Evolutionary conservation across 108 stramenopile genomes (phyloP), one percentile per base, ranked within the genome.

Genomic region (Nitzschia inconspicua): DNA sequence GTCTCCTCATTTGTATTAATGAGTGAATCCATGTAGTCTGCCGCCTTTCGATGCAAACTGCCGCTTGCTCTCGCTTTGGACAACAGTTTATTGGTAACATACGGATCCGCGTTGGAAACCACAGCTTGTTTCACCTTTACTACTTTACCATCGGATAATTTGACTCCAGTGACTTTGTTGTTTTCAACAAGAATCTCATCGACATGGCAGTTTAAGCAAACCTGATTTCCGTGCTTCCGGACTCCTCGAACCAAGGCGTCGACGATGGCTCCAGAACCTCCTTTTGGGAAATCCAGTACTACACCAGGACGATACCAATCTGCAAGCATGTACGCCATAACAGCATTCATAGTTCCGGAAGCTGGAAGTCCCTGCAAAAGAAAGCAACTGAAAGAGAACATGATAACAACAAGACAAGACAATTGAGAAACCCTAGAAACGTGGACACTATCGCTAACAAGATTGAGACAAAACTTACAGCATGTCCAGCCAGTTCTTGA

Each of bases 261-360:
- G 0, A 91, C 90, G 62, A 97, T 76, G 35, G 73, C 85, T 26
- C 85, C 89, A 46, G 73, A 76, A 16, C 95, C 95, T 44, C 95
- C 95, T 63, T 69, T 80, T 13, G 95, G 95, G 67, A 93, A 96
- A 62, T 96, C 95, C 65, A 96, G 64, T 3, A 86, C 86, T 0
- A 90, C 94, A 44, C 89, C 89, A 29, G 87, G 86, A 23, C 78
- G 71, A 71, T 93, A 93, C 71, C 91, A 90, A 55, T 96, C 95
- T 30, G 86, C 88, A 10, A 97, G 60, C 96, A 97, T 97, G 76
- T 94, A 95, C 11, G 89, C 87, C 82, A 91, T 96, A 7, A 95
- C 93, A 0, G 94, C 93, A 63, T 88, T 91, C 62, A 94, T 83
- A 16, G 96, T 94, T 4, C 83, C 83, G 16, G 77, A 72, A 9